Evolutionary conservation across 495 filamentous ascomycete species (phyloP).

Genomic region (Tetracladium setigerum): DNA sequence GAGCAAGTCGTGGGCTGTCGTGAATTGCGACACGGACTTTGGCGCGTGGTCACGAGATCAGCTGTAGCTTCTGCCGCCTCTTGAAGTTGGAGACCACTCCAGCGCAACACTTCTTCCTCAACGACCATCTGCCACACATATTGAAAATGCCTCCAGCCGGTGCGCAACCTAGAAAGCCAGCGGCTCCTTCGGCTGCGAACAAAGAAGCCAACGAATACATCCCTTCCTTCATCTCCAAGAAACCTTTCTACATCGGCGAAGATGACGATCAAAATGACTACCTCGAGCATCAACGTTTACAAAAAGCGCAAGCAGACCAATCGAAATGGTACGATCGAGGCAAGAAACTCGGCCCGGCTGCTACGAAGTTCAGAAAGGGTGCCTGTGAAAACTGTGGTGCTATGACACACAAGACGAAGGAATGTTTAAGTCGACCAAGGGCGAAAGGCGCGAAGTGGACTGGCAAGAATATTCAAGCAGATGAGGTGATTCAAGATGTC

Average conservation of each 20-base stretch:
- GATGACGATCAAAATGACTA: slow-evolving; percentile 75
- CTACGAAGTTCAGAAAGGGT: slow-evolving; percentile 95
- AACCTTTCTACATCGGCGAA: slow-evolving; percentile 91
- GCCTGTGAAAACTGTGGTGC: slow-evolving; percentile 98
- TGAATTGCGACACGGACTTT: not conserved
- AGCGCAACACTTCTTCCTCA: too few species aligned
- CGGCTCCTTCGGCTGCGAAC: slow-evolving; percentile 41
- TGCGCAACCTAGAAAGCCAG: slow-evolving; percentile 26
- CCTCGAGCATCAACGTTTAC: slow-evolving; percentile 92
- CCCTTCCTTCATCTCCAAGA: slow-evolving; percentile 94
- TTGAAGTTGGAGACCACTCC: too few species aligned
- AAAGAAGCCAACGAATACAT: slow-evolving; percentile 98
- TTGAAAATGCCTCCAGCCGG: slow-evolving; percentile 23
- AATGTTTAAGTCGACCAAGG: slow-evolving; percentile 82
- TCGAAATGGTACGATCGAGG: slow-evolving; percentile 89
- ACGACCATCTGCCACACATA: too few species aligned
- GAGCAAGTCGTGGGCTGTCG: not conserved
- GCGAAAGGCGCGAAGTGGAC: slow-evolving; percentile 91
- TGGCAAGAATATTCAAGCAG: slow-evolving; percentile 85
- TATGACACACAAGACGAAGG: slow-evolving; percentile 91
- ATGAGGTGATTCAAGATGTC: slow-evolving; percentile 81
- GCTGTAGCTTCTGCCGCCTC: not conserved
- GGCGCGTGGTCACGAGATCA: slow-evolving; percentile 3
- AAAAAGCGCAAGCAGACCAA: slow-evolving; percentile 59
- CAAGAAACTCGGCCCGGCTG: slow-evolving; percentile 68